A percentile compares a stretch with the other conserved stretches of the same genome.
Conservation (phyloP, 768 basidiomycete genomes). For the Podaxis rugospora region DNA sequence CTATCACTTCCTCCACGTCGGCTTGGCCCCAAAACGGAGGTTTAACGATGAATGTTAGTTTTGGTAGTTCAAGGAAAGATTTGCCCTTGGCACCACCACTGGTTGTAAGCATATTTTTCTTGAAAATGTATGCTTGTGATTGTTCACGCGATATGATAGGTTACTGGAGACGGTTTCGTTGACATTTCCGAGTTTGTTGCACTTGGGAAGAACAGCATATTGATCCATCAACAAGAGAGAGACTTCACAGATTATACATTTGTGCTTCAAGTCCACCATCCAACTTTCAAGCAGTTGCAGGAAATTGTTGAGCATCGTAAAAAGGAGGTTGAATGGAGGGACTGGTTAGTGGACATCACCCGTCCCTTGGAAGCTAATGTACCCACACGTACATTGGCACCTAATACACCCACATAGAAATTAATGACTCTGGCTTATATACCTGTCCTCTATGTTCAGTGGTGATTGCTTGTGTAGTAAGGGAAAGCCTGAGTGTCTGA, state of each 20-base stretch:
- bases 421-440: neutral
- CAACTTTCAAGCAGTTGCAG: constrained; percentile 40
- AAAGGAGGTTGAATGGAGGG: constrained; percentile 36
- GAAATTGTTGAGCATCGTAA: constrained; percentile 24
- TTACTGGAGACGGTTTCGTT: constrained; percentile 43
- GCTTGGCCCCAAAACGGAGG: constrained; percentile 40
- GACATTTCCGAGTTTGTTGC: constrained; percentile 45
- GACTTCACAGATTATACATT: constrained; percentile 43
- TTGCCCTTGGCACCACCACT: constrained; percentile 42
- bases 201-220: constrained; percentile 37
- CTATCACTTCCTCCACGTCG: constrained; percentile 24
- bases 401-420: neutral
- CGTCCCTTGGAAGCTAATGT: neutral
- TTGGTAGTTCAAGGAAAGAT: constrained; percentile 21
- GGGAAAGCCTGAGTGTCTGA: no score
- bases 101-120: constrained; percentile 20
- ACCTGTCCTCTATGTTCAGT: neutral
- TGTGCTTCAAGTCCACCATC: constrained; percentile 45
- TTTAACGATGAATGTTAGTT: constrained; percentile 30
- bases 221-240: constrained; percentile 32
- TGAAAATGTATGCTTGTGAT: neutral
- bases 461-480: neutral
- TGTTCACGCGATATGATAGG: constrained; percentile 22
- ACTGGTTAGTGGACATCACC: constrained; percentile 29
- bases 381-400: neutral